Evolutionary conservation across 2,329 filamentous ascomycete genomes (phyloP), one percentile per base, ranked within the genome.

Genomic region (Paradendryphiella salina): DNA sequence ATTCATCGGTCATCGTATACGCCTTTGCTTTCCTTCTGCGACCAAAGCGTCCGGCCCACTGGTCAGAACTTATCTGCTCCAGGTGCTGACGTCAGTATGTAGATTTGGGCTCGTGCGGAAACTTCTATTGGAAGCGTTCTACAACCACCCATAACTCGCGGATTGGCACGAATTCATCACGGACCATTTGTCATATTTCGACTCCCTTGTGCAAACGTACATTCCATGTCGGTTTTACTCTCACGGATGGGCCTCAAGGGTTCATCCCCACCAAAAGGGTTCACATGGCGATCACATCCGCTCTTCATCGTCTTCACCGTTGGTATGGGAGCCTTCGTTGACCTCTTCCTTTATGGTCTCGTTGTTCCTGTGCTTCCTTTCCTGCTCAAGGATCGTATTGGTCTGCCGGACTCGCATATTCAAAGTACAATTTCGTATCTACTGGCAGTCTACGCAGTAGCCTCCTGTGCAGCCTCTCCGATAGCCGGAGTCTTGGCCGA

Each of bases 231-330:
- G 8, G 14, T 17, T 5, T 37, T 45, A 9, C 10, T 21, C 17
- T 10, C 21, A 17, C 23, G 17, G 3, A 17, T 44, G 14, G 29
- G 31, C 32, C 17, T 21, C 26, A 21, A 29, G 14, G 23, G 42
- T 23, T 45, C 23, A 5, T 36, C 23, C 11, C 50, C 56, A 39
- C 63, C 65, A 21, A 42, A 48, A 20, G 69, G 79, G 13, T 65
- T 82, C 3, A 54, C 67, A 72, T 82, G 80, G 78, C 78, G 84
- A n/a, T 84, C 82, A 9, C 82, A 79, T 44, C 81, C 80, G 2
- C 61, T 77, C 37, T 86, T 86, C 72, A 84, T 85, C 56, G 66
- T 84, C 32, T 68, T 76, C 5, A 85, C 82, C 2, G 80, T 86
- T 10, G 78, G 75, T 3, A 69, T 82, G 15, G 80, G 79, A 35